A percentile compares a stretch with the other conserved stretches of the same genome.
phyloP scores from a whole-genome alignment of 768 basidiomycete species.

The Leccinum subgranulosum region DNA sequence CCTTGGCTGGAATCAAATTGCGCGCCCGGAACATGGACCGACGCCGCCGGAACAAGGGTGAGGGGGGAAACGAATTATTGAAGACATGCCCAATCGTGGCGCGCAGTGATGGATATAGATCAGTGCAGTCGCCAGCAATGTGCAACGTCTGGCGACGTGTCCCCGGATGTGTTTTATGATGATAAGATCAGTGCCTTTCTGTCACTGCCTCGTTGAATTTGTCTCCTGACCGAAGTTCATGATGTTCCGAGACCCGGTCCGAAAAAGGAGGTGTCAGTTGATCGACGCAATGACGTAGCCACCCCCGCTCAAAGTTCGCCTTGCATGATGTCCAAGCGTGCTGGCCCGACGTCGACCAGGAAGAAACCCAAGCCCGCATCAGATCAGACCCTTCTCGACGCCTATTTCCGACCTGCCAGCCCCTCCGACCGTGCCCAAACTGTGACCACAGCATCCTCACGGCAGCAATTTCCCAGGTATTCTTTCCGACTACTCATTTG shows the following conservation, averaged over 20 bases:
- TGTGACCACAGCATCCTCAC: constrained; percentile 9
- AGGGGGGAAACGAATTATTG: constrained; percentile 6
- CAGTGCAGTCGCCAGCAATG: background rate
- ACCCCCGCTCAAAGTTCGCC: constrained; percentile 15
- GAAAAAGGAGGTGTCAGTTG: constrained; percentile 19
- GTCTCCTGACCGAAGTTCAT: background rate
- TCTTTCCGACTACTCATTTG: constrained; percentile 15
- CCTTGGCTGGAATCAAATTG: constrained; percentile 1
- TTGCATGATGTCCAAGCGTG: constrained; percentile 21
- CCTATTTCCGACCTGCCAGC: constrained; percentile 23
- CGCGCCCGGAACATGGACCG: constrained; percentile 3
- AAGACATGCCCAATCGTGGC: constrained; percentile 15
- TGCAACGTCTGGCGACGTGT: background rate
- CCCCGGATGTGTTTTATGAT: background rate
- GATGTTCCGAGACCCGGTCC: constrained; percentile 6
- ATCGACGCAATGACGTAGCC: constrained; percentile 27
- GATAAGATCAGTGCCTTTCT: constrained; percentile 1
- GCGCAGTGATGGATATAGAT: constrained; percentile 6
- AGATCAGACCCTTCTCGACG: constrained; percentile 21
- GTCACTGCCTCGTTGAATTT: background rate
- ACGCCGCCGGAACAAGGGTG: constrained; percentile 12
- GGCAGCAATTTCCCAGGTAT: constrained; percentile 13
- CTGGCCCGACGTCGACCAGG: constrained; percentile 2
- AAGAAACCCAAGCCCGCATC: constrained; percentile 22
- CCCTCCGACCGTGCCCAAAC: constrained; percentile 8